A percentile compares a stretch with the other conserved stretches of the same genome.
Conservation (phyloP, 2,329 filamentous ascomycete genomes). For the Neonectria punicea region DNA sequence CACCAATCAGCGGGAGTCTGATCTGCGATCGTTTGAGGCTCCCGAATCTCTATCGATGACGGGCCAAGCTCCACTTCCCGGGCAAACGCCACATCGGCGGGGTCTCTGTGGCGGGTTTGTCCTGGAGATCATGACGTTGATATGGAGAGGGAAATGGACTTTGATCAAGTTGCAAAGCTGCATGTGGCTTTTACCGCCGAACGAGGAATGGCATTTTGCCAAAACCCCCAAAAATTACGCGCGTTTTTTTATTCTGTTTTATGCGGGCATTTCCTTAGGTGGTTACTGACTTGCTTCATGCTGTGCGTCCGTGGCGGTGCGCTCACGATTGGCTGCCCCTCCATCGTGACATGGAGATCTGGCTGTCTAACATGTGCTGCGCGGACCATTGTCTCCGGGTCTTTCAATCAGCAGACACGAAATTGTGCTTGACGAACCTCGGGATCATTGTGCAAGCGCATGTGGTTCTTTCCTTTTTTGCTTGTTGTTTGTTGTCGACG, state of each 20-base stretch:
- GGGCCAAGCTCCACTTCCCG: conserved; percentile 2
- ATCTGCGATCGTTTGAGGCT: not conserved
- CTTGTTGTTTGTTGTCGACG: not conserved
- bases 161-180: not conserved
- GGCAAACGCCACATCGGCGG: not conserved
- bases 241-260: not conserved
- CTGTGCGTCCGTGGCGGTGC: not conserved
- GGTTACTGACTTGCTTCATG: not conserved
- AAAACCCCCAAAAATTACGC: not conserved
- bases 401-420: not conserved
- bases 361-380: not conserved
- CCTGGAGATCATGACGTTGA: not conserved
- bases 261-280: not conserved
- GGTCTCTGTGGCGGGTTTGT: not conserved
- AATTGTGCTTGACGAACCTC: not conserved
- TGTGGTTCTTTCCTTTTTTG: not conserved
- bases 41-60: not conserved
- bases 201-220: not conserved
- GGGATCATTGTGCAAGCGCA: not conserved
- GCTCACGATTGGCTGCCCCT: not conserved
- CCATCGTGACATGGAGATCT: not conserved
- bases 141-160: not conserved
- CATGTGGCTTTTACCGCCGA: not conserved
- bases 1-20: not conserved
- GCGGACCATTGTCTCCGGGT: conserved; percentile 13